Evolutionary conservation across 2,329 filamentous ascomycete species (phyloP), one percentile per base, ranked within the genome.

Genomic region (Alternaria alternata): DNA sequence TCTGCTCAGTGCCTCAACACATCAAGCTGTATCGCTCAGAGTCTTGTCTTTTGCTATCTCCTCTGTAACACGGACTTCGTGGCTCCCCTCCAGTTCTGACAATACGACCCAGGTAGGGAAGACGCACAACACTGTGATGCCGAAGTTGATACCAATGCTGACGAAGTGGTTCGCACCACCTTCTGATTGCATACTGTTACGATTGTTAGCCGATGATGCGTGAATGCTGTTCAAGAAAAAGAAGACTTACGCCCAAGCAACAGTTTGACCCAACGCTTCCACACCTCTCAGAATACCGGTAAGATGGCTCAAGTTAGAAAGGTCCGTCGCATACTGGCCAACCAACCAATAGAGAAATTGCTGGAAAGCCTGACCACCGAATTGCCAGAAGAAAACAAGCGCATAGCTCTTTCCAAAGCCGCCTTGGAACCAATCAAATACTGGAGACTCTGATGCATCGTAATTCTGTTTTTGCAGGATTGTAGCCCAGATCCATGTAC

Each of bases 281-380:
- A 75, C 66, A 59, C 75, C 75, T 47, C 75, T 63, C 38, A 77
- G 53, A n/a, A 77, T 77, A 54, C 75, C 75, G n/a, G 73, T 75
- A 46, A 74, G 72, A 62, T 76, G 74, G 14, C 69, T 73, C 39
- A 76, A 36, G 24, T 72, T 73, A 3, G 69, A 73, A 0, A 77
- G 59, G 56, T 76, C 68, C 2, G 73, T 76, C 1, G 75, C 71
- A 38, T 77, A 77, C 61, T 77, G 75, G n/a, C 75, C 75, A 5
- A 77, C 69, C 3, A 77, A 56, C 75, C 75, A 77, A 58, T 77
- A 77, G 18, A 77, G 53, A 39, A 77, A 77, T 51, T 78, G 75
- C 63, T 77, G 75, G 62, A 77, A 78, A 1, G 75, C 74, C 54
- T 78, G 75, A 0, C 75, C 75, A 20, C 72, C 73, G 24, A 78